phyloP scores from a whole-genome alignment of 768 basidiomycete species.

The Hypholoma sublateritium region DNA sequence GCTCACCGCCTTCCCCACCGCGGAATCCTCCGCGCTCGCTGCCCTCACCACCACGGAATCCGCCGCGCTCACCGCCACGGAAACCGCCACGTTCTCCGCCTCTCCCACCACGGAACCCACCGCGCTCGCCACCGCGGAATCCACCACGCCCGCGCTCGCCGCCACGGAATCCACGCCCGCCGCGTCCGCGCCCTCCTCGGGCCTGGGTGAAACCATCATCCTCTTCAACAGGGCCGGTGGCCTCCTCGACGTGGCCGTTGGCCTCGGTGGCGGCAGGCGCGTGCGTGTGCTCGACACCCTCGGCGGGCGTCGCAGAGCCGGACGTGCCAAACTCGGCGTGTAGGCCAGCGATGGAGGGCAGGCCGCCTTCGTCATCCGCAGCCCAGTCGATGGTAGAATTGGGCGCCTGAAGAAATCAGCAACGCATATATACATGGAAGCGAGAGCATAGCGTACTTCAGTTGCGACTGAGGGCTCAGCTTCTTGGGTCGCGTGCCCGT shows the following conservation, averaged over 20 bases:
- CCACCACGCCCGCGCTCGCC: slow-evolving; percentile 42
- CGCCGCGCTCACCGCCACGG: slow-evolving; percentile 17
- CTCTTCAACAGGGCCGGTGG: slow-evolving; percentile 31
- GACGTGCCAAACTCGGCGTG: slow-evolving; percentile 79
- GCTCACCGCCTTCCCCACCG: slow-evolving; percentile 25
- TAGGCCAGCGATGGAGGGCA: slow-evolving; percentile 75
- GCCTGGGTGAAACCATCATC: slow-evolving; percentile 66
- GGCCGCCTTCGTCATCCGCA: slow-evolving; percentile 72
- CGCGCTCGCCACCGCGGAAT: slow-evolving; percentile 32
- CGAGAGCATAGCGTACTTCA: slow-evolving; percentile 12
- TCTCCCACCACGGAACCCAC: slow-evolving; percentile 15
- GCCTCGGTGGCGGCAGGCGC: neutral
- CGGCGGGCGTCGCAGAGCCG: slow-evolving; percentile 65
- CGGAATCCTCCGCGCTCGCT: slow-evolving; percentile 29
- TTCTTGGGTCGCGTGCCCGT: slow-evolving; percentile 25
- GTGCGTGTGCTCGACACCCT: slow-evolving; percentile 12
- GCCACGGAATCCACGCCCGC: slow-evolving; percentile 23
- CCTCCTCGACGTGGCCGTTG: slow-evolving; percentile 17
- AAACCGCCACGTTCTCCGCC: slow-evolving; percentile 11
- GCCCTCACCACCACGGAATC: slow-evolving; percentile 36
- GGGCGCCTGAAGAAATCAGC: slow-evolving; percentile 12
- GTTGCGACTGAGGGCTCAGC: slow-evolving; percentile 15
- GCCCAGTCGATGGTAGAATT: slow-evolving; percentile 72
- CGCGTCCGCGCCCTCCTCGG: slow-evolving; percentile 43
- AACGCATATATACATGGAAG: neutral